phyloP scores from a whole-genome alignment of 192 early-diverging fungal genomes.

The Backusella australiensis region DNA sequence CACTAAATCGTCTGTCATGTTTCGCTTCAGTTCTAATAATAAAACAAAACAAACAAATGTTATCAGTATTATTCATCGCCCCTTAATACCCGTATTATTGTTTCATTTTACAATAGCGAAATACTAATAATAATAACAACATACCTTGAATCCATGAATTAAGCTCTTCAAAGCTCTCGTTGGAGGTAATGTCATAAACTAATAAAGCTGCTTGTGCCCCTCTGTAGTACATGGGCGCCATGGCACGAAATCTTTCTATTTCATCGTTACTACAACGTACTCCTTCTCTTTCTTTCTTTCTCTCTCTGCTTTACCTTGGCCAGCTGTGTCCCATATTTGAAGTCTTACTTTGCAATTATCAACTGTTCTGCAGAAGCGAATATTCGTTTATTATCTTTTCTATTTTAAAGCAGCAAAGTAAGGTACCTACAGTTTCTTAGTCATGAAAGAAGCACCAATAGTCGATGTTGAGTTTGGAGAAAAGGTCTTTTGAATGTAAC shows the following conservation, averaged over 20 bases:
- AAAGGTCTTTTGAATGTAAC: constrained; percentile 75
- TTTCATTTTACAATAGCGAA: background rate
- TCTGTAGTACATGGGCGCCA: constrained; percentile 77
- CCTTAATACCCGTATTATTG: background rate
- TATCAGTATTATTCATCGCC: background rate
- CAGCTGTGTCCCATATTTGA: constrained; percentile 92
- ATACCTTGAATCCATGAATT: constrained; percentile 62
- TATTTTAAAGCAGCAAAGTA: background rate
- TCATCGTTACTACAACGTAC: background rate
- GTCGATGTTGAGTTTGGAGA: constrained; percentile 72
- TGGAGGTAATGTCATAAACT: constrained; percentile 73
- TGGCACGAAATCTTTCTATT: constrained; percentile 68
- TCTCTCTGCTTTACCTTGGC: constrained; percentile 48
- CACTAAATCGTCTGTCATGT: constrained; percentile 66
- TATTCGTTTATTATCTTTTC: background rate
- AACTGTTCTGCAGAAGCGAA: constrained; percentile 43
- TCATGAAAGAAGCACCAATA: constrained; percentile 76
- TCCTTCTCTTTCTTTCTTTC: background rate
- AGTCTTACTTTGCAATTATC: constrained; percentile 75
- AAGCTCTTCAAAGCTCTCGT: constrained; percentile 67
- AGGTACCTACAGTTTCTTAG: constrained; percentile 62
- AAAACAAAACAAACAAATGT: background rate
- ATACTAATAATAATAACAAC: background rate
- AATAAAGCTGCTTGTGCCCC: constrained; percentile 71
- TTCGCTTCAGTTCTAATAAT: constrained; percentile 55